phyloP scores from a whole-genome alignment of 2,329 filamentous ascomycete genomes.

The Diaporthe citri region DNA sequence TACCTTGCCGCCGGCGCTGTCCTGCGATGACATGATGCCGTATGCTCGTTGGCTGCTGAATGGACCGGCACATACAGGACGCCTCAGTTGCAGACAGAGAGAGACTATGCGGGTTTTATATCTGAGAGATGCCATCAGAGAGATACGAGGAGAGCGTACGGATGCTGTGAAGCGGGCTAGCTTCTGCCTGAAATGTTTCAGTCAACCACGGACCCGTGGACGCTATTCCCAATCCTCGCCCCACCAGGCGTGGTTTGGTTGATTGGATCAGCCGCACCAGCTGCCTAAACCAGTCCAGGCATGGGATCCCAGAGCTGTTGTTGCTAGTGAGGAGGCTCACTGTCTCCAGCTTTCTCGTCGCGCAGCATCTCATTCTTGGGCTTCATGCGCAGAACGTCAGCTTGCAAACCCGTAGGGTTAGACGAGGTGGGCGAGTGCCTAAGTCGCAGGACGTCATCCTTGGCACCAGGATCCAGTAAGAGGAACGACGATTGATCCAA shows the following conservation, averaged over 20 bases:
- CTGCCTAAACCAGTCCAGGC: conserved; percentile 15
- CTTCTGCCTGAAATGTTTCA: conserved; percentile 17
- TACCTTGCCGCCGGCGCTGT: neutral
- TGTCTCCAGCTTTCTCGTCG: too few species aligned
- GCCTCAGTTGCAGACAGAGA: neutral
- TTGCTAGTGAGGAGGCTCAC: neutral
- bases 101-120: neutral
- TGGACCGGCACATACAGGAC: neutral
- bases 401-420: neutral
- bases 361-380: neutral
- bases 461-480: neutral
- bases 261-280: conserved; percentile 3
- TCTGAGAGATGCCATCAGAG: neutral
- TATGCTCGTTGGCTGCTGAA: neutral
- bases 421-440: neutral
- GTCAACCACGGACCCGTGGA: neutral
- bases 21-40: neutral
- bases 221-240: conserved; percentile 7
- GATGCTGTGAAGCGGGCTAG: neutral
- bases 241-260: neutral
- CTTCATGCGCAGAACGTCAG: neutral
- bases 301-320: neutral
- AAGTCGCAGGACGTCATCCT: neutral
- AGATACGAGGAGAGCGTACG: too few species aligned
- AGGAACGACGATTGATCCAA: neutral